Percentiles rank a stretch among this genome's conserved stretches.
Conservation (phyloP, 805 yeast species). For the Pichia californica region DNA sequence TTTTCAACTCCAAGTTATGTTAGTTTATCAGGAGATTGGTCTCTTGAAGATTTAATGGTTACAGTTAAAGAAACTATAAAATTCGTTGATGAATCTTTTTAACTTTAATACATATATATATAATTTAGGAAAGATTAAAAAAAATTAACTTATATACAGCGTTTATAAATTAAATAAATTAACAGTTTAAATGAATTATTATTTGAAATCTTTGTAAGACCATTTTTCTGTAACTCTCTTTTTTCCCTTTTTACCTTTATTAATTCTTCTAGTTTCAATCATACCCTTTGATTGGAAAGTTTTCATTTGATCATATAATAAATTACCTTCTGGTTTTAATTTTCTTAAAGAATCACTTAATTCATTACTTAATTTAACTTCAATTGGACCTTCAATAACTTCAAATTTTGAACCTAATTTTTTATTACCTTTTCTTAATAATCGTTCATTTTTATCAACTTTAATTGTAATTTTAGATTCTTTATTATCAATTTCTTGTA, state of each 20-base stretch:
- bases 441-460: conserved; percentile 18
- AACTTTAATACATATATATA: too few relatives aligned
- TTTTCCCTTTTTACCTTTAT: conserved; percentile 58
- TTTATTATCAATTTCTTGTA: conserved; percentile 18
- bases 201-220: conserved; percentile 86
- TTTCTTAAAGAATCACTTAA: conserved; percentile 77
- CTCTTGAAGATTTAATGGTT: conserved; percentile 27
- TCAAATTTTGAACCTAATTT: conserved; percentile 39
- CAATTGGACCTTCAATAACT: conserved; percentile 39
- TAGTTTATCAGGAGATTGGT: conserved; percentile 35
- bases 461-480: conserved; percentile 8
- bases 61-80: conserved; percentile 24
- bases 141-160: too few relatives aligned
- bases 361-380: conserved; percentile 86
- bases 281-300: conserved; percentile 79
- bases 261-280: conserved; percentile 73
- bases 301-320: conserved; percentile 75
- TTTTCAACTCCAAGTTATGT: conserved; percentile 40
- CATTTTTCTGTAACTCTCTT: conserved; percentile 84
- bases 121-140: too few relatives aligned
- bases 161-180: too few relatives aligned
- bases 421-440: conserved; percentile 27
- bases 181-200: too few relatives aligned
- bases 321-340: conserved; percentile 85
- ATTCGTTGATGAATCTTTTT: conserved; percentile 23